These are phyloP conservation scores for Dryas drummondii DNA, from an alignment of 306 rosid species.

Conservation along the genomic window DNA sequence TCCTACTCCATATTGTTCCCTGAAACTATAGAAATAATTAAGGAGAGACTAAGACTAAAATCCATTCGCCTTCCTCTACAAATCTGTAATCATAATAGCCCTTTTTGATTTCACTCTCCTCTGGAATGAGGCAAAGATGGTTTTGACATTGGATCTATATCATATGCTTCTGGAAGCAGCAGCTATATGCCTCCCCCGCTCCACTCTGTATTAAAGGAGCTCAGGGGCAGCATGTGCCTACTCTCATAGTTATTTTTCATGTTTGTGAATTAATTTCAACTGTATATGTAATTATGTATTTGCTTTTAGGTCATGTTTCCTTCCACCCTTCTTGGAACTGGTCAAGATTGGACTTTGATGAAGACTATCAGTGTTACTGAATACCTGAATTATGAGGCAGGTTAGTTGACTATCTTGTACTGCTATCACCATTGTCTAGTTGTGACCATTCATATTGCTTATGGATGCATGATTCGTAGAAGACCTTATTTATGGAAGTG, in stretches of 20 bases:
- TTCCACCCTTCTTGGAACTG: conserved; percentile 86
- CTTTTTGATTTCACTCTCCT: too few species aligned
- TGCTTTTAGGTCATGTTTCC: conserved; percentile 91
- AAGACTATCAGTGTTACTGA: conserved; percentile 97
- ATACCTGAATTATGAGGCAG: conserved; percentile 92
- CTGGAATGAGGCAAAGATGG: neutral
- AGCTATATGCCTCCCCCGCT: neutral
- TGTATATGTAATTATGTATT: neutral
- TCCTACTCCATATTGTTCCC: too few species aligned
- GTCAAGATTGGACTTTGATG: conserved; percentile 92
- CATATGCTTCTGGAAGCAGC: neutral
- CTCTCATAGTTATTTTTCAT: neutral
- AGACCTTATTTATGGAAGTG: neutral
- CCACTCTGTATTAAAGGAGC: neutral
- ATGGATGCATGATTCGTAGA: neutral
- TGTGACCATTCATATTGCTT: neutral
- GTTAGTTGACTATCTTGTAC: conserved; percentile 26
- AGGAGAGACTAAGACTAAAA: too few species aligned
- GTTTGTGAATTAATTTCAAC: neutral
- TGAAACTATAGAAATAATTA: too few species aligned
- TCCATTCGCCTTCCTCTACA: too few species aligned
- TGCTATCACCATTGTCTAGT: neutral
- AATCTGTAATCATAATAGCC: too few species aligned
- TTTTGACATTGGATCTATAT: neutral
- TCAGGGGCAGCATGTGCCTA: neutral